Evolutionary conservation across 1,139 yeast species (phyloP), one percentile per base, ranked within the genome.

Genomic region (Debaryomyces coudertii): DNA sequence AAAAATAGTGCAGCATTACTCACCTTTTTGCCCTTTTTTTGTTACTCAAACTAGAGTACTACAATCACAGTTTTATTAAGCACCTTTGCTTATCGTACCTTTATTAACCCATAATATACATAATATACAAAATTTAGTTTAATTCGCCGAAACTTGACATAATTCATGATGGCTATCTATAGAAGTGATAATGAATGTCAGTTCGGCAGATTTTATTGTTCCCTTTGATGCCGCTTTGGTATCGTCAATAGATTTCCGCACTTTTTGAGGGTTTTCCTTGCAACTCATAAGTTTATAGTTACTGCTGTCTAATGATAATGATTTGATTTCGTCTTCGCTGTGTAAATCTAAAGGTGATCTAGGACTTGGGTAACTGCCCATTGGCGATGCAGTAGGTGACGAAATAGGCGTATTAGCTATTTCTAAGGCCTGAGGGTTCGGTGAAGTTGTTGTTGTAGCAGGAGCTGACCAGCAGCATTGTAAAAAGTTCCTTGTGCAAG

Each of bases 401-500:
- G 42, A 36, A 12, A 42, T 20, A n/a, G 45, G 36, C 2, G 45
- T 40, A 8, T n/a, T 15, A 34, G 16, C 9, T 15, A 22, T 37
- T 36, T 31, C 29, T 14, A 14, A 18, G 15, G 23, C 15, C 9
- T 24, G 30, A 12, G 29, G 9, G 4, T 27, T 11, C 7, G 25
- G 39, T 9, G 53, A 45, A 30, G 54, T 59, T 4, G n/a, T 27
- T 11, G 15, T 42, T 14, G 53, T 44, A 28, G 54, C 60, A 4
- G 33, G 9, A 14, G 40, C 9, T 7, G 80, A 79, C 71, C 80
- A 77, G 39, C 71, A 65, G 52, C 80, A 75, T 47, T 72, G 76
- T 46, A 75, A 65, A 47, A 73, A 75, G 66, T 75, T 75, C 51
- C 80, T 63, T 9, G 74, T 67, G 50, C 80, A 75, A 3, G 71